Conservation (phyloP, 163 green algal species). For the Chloromonas sp. region DNA sequence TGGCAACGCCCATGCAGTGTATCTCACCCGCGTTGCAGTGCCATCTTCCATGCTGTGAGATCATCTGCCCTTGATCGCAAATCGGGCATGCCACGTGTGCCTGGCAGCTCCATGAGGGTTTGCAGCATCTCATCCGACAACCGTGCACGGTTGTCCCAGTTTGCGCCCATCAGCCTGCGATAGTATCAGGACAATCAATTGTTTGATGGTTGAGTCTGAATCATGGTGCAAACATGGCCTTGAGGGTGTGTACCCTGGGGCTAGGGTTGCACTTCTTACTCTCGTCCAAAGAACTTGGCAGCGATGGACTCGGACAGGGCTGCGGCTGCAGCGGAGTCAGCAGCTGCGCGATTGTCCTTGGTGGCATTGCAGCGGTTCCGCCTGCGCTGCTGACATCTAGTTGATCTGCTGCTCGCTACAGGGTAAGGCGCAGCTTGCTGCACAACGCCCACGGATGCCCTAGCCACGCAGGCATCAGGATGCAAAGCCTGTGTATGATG, state of each 20-base stretch:
- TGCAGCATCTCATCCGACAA: conserved; percentile 55
- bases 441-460: no score
- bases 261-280: neutral
- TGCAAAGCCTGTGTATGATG: no score
- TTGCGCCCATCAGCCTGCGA: conserved; percentile 37
- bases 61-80: conserved; percentile 45
- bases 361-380: no score
- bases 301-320: neutral
- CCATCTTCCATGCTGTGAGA: conserved; percentile 58
- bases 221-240: neutral
- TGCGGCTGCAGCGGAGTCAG: no score
- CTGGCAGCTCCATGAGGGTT: conserved; percentile 63
- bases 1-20: no score
- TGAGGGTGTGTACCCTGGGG: neutral
- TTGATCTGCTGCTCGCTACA: no score
- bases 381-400: no score
- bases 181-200: neutral
- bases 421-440: no score
- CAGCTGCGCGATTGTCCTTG: no score
- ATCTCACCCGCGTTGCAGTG: conserved; percentile 48
- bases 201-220: neutral
- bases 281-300: neutral
- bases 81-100: conserved; percentile 56
- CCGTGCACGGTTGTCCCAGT: conserved; percentile 41
- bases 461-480: no score